These are phyloP conservation scores for Pulveroboletus sp. DNA, from an alignment of 768 basidiomycete species.

Conservation along the genomic window DNA sequence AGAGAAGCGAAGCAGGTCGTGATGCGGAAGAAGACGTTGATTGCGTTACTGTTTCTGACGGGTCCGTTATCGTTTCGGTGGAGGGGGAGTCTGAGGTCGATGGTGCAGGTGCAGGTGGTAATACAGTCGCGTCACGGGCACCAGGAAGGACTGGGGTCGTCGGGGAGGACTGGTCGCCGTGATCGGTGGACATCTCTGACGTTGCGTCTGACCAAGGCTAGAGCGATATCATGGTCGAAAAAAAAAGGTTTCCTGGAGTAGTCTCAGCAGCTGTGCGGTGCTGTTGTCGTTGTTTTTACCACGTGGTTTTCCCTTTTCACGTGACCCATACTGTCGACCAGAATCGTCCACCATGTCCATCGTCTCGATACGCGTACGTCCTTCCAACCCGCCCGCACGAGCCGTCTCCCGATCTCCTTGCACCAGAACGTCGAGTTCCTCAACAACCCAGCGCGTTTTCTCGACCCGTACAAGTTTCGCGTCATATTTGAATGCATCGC, in stretches of 20 bases:
- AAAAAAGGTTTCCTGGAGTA: too few relatives aligned
- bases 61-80: slow-evolving; percentile 18
- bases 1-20: slow-evolving; percentile 18
- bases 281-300: slow-evolving; percentile 4
- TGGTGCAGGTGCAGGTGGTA: slow-evolving; percentile 18
- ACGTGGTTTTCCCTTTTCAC: neutral
- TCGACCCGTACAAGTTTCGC: slow-evolving; percentile 86
- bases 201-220: slow-evolving; percentile 13
- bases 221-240: slow-evolving; percentile 23
- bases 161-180: slow-evolving; percentile 20
- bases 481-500: slow-evolving; percentile 98
- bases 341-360: slow-evolving; percentile 48
- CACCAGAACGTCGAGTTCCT: slow-evolving; percentile 82
- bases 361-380: slow-evolving; percentile 62
- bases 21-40: slow-evolving; percentile 13
- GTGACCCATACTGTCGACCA: neutral
- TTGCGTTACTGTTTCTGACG: slow-evolving; percentile 16
- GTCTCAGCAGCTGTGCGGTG: neutral
- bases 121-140: slow-evolving; percentile 23
- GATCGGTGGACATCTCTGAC: slow-evolving; percentile 26
- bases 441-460: slow-evolving; percentile 90
- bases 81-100: slow-evolving; percentile 22
- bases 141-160: slow-evolving; percentile 11
- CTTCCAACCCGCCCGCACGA: neutral
- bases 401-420: neutral